phyloP scores from a whole-genome alignment of 495 filamentous ascomycete genomes.

The Trypethelium eluteriae region DNA sequence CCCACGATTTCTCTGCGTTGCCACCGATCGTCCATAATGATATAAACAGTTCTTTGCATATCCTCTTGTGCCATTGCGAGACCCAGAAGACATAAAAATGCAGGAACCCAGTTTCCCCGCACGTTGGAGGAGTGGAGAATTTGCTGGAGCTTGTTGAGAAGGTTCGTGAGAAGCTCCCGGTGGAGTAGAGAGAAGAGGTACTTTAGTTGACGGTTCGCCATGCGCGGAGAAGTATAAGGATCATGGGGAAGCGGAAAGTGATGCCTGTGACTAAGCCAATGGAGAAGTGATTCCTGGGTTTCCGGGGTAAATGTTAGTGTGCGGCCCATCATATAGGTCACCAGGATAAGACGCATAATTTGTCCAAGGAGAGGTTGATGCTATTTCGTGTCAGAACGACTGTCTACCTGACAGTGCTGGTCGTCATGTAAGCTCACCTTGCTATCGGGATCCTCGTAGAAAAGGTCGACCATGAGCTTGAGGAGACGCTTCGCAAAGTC shows the following conservation, averaged over 20 bases:
- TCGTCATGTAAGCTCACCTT: neutral
- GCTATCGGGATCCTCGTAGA: neutral
- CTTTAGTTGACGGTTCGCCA: slow-evolving; percentile 38
- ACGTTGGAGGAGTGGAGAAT: slow-evolving; percentile 28
- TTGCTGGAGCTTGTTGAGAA: slow-evolving; percentile 35
- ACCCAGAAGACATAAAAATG: slow-evolving; percentile 34
- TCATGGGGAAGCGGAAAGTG: slow-evolving; percentile 17
- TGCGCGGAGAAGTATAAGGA: slow-evolving; percentile 29
- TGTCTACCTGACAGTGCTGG: neutral
- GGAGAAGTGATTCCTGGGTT: slow-evolving; percentile 21
- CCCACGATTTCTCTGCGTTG: slow-evolving; percentile 18
- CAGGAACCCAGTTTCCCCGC: slow-evolving; percentile 32
- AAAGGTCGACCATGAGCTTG: slow-evolving; percentile 29
- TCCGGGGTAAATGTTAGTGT: slow-evolving; percentile 32
- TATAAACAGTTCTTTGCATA: slow-evolving; percentile 33
- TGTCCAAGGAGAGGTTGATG: slow-evolving; percentile 28
- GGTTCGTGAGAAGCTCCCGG: slow-evolving; percentile 20
- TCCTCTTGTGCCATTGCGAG: slow-evolving; percentile 36
- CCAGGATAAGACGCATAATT: slow-evolving; percentile 32
- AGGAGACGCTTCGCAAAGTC: slow-evolving; percentile 32
- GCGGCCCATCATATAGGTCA: slow-evolving; percentile 38
- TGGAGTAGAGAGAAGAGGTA: slow-evolving; percentile 36
- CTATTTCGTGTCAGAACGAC: neutral
- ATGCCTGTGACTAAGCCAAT: slow-evolving; percentile 21
- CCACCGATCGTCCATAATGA: slow-evolving; percentile 30